Base-by-base conservation (phyloP, 2,329 filamentous ascomycete genomes). In the Trichophaea hybrida region DNA sequence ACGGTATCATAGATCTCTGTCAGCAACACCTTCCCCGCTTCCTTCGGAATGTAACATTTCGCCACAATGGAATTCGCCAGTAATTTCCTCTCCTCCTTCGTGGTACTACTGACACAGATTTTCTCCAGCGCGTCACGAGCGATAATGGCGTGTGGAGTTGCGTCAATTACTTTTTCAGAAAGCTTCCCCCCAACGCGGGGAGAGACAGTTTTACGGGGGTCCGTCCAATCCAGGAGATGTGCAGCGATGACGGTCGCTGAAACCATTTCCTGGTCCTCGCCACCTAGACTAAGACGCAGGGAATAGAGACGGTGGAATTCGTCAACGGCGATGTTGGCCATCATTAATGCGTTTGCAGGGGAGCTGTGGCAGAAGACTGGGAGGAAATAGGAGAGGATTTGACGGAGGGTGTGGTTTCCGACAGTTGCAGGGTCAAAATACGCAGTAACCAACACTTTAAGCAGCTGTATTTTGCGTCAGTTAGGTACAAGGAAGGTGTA, bases 211-310 rank as follows among this genome's bases (percentile, higher is more conserved):
- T 94, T 90, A 54, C 91, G 78, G 40, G 90, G 89, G 71, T 97
- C 91, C 0, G 91, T 97, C 93, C 91, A 97, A 71, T 97, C 91
- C 0, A 90, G 81, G 6, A 97, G 75, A 69, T 89, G 91, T 2
- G 86, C 82, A 0, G 87, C 88, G 60, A 94, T 86, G 2, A 83
- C 80, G 48, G 81, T 79, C 65, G 94, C 79, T 67, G 84, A 82
- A 6, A 91, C 86, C 82, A 94, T 89, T 65, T 82, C 84, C 60
- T 86, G 85, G 17, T 37, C 32, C 35, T 86, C 88, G 52, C 80
- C 78, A 61, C 88, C 85, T 17, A 84, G 72, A 0, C 80, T 82
- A 69, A 88, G 85, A 8, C 85, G 79, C 7, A 87, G 76, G 61
- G 84, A 85, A 68, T 85, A 80, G 6, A 95, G 78, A 10, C 84